Evolutionary conservation across 2,329 filamentous ascomycete genomes (phyloP).

Genomic region (Elsinoe batatas): DNA sequence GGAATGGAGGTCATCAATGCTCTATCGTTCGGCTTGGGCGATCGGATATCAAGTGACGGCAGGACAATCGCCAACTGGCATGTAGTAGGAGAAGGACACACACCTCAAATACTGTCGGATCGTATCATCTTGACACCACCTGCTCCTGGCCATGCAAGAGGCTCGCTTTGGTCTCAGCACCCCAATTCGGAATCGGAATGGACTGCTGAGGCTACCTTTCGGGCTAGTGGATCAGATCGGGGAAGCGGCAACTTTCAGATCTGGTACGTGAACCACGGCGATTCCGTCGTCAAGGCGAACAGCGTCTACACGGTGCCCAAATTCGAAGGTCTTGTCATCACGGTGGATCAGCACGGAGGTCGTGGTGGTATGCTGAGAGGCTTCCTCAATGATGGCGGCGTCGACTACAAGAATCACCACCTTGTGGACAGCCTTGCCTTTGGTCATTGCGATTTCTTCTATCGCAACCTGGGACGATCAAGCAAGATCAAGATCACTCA

Average conservation of each 20-base stretch:
- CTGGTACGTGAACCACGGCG: slow-evolving; percentile 67
- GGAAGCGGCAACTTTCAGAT: slow-evolving; percentile 85
- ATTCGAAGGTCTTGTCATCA: slow-evolving; percentile 84
- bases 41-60: slow-evolving; percentile 55
- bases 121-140: slow-evolving; percentile 86
- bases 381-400: slow-evolving; percentile 84
- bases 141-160: slow-evolving; percentile 73
- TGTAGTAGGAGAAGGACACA: slow-evolving; percentile 45
- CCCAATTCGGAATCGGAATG: slow-evolving; percentile 46
- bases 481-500: slow-evolving; percentile 70
- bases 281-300: slow-evolving; percentile 53
- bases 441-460: slow-evolving; percentile 81
- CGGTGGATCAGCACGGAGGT: slow-evolving; percentile 75
- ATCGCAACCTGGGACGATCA: slow-evolving; percentile 82
- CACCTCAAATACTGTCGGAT: slow-evolving; percentile 64
- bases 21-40: slow-evolving; percentile 66
- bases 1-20: slow-evolving; percentile 23
- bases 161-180: slow-evolving; percentile 70
- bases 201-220: slow-evolving; percentile 77
- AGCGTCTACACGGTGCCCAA: slow-evolving; percentile 76
- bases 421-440: slow-evolving; percentile 81
- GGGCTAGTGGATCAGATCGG: slow-evolving; percentile 74
- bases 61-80: slow-evolving; percentile 47
- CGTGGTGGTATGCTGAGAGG: slow-evolving; percentile 72
- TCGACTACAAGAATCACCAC: slow-evolving; percentile 65